Evolutionary conservation across 352 stramenopile species (phyloP).

Genomic region (Phytophthora sp.): DNA sequence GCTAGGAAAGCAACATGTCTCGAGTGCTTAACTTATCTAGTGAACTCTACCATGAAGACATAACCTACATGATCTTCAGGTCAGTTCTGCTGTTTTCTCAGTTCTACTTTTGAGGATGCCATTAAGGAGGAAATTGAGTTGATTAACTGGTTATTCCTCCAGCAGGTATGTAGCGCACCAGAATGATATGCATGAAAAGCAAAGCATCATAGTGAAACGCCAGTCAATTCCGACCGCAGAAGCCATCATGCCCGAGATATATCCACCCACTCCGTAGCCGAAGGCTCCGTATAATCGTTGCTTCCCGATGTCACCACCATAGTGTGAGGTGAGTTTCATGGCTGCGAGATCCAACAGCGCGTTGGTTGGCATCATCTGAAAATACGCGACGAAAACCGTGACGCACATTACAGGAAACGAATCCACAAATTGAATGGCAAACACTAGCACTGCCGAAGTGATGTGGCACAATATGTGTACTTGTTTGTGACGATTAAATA

Average conservation of each 20-base stretch:
- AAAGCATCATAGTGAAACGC: conserved; percentile 54
- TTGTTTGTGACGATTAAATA: conserved; percentile 43
- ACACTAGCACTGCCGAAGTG: conserved; percentile 47
- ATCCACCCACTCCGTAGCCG: conserved; percentile 57
- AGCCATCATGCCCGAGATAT: conserved; percentile 48
- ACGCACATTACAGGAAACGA: conserved; percentile 43
- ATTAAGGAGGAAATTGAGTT: too few relatives aligned
- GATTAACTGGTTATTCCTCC: too few relatives aligned
- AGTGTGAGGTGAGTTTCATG: conserved; percentile 46
- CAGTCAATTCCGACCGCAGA: conserved; percentile 47
- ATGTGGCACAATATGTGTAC: conserved; percentile 54
- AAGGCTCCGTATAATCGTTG: conserved; percentile 60
- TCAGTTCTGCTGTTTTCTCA: too few relatives aligned
- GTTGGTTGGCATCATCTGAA: conserved; percentile 41
- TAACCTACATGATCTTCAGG: too few relatives aligned
- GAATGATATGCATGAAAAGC: conserved; percentile 41
- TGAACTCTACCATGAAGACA: too few relatives aligned
- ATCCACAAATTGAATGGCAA: conserved; percentile 41
- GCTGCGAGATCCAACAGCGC: conserved; percentile 60
- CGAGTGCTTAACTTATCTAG: too few relatives aligned
- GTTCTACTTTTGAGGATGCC: too few relatives aligned
- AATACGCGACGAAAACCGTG: conserved; percentile 42
- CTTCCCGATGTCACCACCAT: conserved; percentile 49
- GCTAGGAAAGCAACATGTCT: too few relatives aligned
- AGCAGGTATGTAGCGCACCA: conserved; percentile 47